Percentiles rank a stretch among this genome's conserved stretches.
Evolutionary conservation across 2,329 filamentous ascomycete genomes (phyloP).

Genomic region (Aureobasidium mangrovei): DNA sequence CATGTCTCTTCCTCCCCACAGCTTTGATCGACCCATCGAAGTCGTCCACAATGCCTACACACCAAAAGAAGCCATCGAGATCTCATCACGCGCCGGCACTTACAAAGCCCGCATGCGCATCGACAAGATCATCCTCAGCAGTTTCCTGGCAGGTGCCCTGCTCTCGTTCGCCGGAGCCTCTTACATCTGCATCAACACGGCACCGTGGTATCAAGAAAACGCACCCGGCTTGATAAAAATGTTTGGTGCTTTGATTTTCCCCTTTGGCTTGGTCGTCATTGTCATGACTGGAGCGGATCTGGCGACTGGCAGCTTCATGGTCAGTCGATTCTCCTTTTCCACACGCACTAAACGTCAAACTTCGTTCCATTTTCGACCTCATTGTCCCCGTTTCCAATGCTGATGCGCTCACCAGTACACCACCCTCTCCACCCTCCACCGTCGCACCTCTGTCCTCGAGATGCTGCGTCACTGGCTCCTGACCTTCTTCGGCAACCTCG

Average conservation of each 20-base stretch:
- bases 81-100: constrained; percentile 42
- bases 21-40: not conserved
- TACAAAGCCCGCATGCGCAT: constrained; percentile 45
- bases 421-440: constrained; percentile 36
- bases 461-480: constrained; percentile 24
- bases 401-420: constrained; percentile 28
- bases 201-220: constrained; percentile 27
- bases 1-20: too few relatives aligned
- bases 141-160: constrained; percentile 44
- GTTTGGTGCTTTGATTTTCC: constrained; percentile 28
- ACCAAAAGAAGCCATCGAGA: constrained; percentile 38
- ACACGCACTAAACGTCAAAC: not conserved
- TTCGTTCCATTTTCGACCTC: not conserved
- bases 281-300: constrained; percentile 28
- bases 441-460: constrained; percentile 24
- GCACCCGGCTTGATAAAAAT: constrained; percentile 27
- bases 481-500: constrained; percentile 27
- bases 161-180: constrained; percentile 41
- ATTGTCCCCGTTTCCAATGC: not conserved
- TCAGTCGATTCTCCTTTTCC: constrained; percentile 5
- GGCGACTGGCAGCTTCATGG: constrained; percentile 27
- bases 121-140: constrained; percentile 45
- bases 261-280: constrained; percentile 27
- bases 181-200: constrained; percentile 20
- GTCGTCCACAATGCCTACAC: constrained; percentile 13